Evolutionary conservation across 352 stramenopile genomes (phyloP).

Genomic region (Pythium angustatum): DNA sequence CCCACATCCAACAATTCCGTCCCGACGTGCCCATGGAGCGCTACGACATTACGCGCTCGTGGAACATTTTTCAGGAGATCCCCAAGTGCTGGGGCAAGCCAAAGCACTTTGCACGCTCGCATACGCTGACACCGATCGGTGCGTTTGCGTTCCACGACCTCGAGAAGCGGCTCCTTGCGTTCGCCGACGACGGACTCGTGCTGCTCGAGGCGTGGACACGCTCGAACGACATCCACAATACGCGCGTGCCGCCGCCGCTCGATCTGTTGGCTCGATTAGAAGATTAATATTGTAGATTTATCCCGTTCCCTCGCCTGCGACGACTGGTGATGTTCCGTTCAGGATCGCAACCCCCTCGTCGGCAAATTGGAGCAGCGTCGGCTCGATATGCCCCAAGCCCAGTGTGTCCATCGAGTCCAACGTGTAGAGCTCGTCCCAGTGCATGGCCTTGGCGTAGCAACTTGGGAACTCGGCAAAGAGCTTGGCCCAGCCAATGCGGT

Average conservation of each 20-base stretch:
- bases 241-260: too few relatives aligned
- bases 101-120: not conserved
- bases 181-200: conserved; percentile 5
- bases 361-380: too few relatives aligned
- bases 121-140: not conserved
- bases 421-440: not conserved
- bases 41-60: conserved; percentile 25
- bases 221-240: not conserved
- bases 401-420: not conserved
- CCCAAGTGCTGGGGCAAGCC: conserved; percentile 8
- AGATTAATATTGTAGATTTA: not conserved
- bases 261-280: not conserved
- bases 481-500: conserved; percentile 16
- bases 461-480: not conserved
- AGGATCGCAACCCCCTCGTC: not conserved
- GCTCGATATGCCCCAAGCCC: too few relatives aligned
- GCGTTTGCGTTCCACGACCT: not conserved
- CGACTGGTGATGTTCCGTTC: not conserved
- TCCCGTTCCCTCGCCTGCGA: not conserved
- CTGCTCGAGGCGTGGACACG: too few relatives aligned
- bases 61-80: too few relatives aligned
- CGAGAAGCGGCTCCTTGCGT: not conserved
- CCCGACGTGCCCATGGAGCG: conserved; percentile 1
- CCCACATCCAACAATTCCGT: not conserved
- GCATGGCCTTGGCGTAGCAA: conserved; percentile 11